Conservation (phyloP, 192 early-diverging fungal genomes). For the Coemansia sp. region DNA sequence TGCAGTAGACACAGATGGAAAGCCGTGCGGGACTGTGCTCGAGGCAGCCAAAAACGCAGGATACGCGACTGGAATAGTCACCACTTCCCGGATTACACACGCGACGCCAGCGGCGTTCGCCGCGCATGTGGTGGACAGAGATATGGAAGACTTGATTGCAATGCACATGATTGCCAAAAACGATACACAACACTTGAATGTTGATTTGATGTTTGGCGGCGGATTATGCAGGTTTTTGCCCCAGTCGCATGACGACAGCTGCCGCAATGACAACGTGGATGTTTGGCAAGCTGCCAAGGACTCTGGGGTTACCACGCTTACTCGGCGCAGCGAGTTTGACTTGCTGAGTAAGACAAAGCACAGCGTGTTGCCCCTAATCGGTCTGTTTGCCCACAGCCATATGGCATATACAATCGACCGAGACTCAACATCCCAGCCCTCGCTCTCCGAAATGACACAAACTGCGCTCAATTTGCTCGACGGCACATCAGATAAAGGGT, state of each 20-base stretch:
- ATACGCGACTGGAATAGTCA: constrained; percentile 55
- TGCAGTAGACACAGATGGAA: constrained; percentile 40
- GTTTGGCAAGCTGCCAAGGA: constrained; percentile 28
- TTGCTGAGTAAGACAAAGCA: constrained; percentile 6
- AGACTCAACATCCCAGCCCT: constrained; percentile 36
- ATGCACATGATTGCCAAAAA: constrained; percentile 52
- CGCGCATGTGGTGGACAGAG: constrained; percentile 53
- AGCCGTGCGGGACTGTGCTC: constrained; percentile 57
- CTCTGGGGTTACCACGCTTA: constrained; percentile 9
- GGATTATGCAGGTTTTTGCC: constrained; percentile 54
- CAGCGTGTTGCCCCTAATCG: constrained; percentile 43
- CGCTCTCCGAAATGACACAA: constrained; percentile 55
- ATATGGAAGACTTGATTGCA: constrained; percentile 58
- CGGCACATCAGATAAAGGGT: constrained; percentile 18
- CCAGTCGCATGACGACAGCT: constrained; percentile 22
- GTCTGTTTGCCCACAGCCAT: constrained; percentile 48
- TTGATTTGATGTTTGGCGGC: constrained; percentile 59
- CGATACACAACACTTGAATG: constrained; percentile 11
- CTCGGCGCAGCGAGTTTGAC: constrained; percentile 20
- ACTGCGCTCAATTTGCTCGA: constrained; percentile 37
- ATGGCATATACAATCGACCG: constrained; percentile 58
- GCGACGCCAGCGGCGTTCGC: constrained; percentile 61
- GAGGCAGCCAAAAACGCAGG: constrained; percentile 57
- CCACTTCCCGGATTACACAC: constrained; percentile 60
- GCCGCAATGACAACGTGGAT: constrained; percentile 46